Evolutionary conservation across 2,329 filamentous ascomycete species (phyloP).

Genomic region (Nannizzia gypsea): DNA sequence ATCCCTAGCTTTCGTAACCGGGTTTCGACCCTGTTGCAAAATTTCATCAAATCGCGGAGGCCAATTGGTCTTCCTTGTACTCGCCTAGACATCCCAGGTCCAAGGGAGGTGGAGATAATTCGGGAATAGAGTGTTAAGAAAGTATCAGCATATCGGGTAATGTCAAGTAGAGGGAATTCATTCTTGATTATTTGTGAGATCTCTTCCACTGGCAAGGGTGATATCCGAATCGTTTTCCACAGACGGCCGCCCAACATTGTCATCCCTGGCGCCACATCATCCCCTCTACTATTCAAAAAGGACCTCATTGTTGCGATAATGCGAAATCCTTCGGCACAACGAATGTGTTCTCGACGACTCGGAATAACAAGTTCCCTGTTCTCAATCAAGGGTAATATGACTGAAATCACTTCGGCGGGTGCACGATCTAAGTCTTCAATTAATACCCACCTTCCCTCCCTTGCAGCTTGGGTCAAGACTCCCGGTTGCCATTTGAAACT

Average conservation of each 20-base stretch:
- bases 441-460: constrained; percentile 88
- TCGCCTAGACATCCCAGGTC: constrained; percentile 27
- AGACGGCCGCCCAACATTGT: constrained; percentile 71
- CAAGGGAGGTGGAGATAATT: constrained; percentile 29
- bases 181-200: constrained; percentile 60
- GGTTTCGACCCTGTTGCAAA: constrained; percentile 64
- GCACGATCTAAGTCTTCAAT: constrained; percentile 95
- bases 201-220: constrained; percentile 55
- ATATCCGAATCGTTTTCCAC: constrained; percentile 67
- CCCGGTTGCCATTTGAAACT: constrained; percentile 88
- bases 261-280: constrained; percentile 55
- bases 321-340: constrained; percentile 72
- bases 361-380: constrained; percentile 82
- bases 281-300: constrained; percentile 50
- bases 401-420: constrained; percentile 87
- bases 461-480: constrained; percentile 84
- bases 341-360: constrained; percentile 73
- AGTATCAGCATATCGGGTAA: constrained; percentile 40
- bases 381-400: constrained; percentile 83
- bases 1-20: constrained; percentile 49
- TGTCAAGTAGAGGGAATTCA: constrained; percentile 54
- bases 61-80: constrained; percentile 47
- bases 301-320: constrained; percentile 87
- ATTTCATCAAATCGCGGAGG: constrained; percentile 76
- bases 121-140: constrained; percentile 48